Percentiles rank a stretch among this genome's conserved stretches.
Conservation (phyloP, 2,329 filamentous ascomycete species). For the Calonectria pauciramosa region DNA sequence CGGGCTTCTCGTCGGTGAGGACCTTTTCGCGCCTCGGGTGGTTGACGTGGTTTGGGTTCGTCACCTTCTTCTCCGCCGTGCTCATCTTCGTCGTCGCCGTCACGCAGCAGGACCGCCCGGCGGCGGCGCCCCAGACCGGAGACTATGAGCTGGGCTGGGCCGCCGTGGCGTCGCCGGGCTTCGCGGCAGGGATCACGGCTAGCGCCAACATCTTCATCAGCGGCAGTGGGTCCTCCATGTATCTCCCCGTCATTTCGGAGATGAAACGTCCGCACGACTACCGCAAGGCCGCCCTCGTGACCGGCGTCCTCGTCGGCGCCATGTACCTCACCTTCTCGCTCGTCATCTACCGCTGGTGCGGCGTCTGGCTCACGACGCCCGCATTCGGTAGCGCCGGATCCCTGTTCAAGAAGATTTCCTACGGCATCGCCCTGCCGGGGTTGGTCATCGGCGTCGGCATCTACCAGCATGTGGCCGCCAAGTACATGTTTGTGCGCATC, state of each 20-base stretch:
- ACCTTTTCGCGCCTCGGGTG: constrained; percentile 62
- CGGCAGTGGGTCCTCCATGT: constrained; percentile 56
- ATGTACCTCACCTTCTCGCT: constrained; percentile 48
- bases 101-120: constrained; percentile 65
- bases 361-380: constrained; percentile 47
- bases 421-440: constrained; percentile 49
- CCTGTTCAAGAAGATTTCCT: constrained; percentile 50
- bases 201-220: constrained; percentile 68
- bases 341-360: constrained; percentile 49
- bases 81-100: constrained; percentile 62
- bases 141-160: constrained; percentile 68
- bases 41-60: constrained; percentile 64
- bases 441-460: constrained; percentile 49
- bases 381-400: constrained; percentile 46
- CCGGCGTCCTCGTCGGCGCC: constrained; percentile 41
- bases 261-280: constrained; percentile 53
- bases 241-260: constrained; percentile 65
- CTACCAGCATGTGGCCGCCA: constrained; percentile 53
- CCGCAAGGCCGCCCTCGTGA: constrained; percentile 42
- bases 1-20: constrained; percentile 38
- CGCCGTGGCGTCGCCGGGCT: constrained; percentile 64
- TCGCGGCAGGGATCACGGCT: constrained; percentile 67
- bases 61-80: constrained; percentile 68
- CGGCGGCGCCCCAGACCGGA: constrained; percentile 68
- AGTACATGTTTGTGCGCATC: constrained; percentile 47